Base-by-base conservation (phyloP, 306 rosid species). In the Rosa chinensis region DNA sequence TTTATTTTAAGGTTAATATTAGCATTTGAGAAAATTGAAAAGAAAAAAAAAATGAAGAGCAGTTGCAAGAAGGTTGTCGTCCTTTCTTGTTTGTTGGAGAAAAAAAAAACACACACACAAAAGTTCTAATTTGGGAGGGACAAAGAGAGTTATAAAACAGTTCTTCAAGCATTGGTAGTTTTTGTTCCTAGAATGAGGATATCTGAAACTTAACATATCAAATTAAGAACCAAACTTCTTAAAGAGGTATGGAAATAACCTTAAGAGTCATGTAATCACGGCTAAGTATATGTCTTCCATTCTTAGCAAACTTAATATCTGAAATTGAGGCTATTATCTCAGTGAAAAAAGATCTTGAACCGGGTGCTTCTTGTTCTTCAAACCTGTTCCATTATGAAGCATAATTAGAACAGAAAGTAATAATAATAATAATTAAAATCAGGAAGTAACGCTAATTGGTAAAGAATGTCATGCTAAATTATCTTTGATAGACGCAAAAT, bases 191-290 rank as follows among this genome's bases (percentile, higher is more conserved):
- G 32, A 28, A 47, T n/a, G 49, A 76, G 58, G 47, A 76, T 63
- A 63, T 12, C 37, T 23, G 5, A 45, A 32, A 44, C 25, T 59
- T 67, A 3, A 48, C 42, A 2, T 48, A 64, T 3, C 48, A 64
- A 48, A 63, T 35, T 28, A 76, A 45, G 21, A 47, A 47, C 45
- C 14, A 21, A 42, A 42, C 11, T 23, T 44, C 25, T 18, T 28
- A 32, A 28, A 32, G 7, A 32, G 44, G 53, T 18, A 44, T 56
- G 17, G 32, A 81, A 52, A 59, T 49, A 78, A 96, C 99, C 99
- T 96, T 96, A 39, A 96, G 92, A 82, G 97, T 90, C 99, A 96
- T 96, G 84, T 96, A 96, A 86, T 96, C 99, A 73, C 99, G 98
- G 71, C 98, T 91, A 64, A 96, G 98, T 78, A 96, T 85, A 84